phyloP scores from a whole-genome alignment of 768 basidiomycete species.

The Leccinum barrowsii region DNA sequence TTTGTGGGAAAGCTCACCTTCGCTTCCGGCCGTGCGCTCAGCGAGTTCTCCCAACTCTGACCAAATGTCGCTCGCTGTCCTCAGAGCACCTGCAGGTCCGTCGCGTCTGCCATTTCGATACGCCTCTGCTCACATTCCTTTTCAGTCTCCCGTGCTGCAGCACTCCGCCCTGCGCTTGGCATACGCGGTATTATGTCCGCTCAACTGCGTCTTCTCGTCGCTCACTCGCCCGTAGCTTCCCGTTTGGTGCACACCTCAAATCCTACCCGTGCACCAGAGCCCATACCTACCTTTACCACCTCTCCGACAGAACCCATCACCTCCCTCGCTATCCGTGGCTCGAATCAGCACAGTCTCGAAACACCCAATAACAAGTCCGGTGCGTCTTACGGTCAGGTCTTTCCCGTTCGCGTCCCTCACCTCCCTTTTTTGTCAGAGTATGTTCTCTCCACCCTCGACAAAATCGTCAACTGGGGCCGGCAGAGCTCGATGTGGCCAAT shows the following conservation, averaged over 20 bases:
- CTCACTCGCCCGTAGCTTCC: constrained; percentile 34
- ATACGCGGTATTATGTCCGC: constrained; percentile 38
- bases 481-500: constrained; percentile 99
- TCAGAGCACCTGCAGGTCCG: constrained; percentile 35
- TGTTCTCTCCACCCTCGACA: constrained; percentile 93
- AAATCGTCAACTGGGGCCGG: constrained; percentile 94
- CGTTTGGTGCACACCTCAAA: constrained; percentile 58
- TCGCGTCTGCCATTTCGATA: constrained; percentile 28
- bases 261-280: constrained; percentile 38
- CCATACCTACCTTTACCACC: constrained; percentile 41
- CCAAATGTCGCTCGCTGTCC: constrained; percentile 42
- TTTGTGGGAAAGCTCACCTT: constrained; percentile 10
- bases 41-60: not conserved
- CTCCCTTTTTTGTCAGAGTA: constrained; percentile 58
- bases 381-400: constrained; percentile 31
- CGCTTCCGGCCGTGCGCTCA: not conserved
- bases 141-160: constrained; percentile 35
- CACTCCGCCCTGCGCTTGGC: constrained; percentile 43
- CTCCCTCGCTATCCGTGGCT: constrained; percentile 68
- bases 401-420: constrained; percentile 1
- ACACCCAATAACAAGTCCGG: constrained; percentile 89
- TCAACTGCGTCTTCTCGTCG: constrained; percentile 4
- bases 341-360: constrained; percentile 83
- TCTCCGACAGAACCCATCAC: constrained; percentile 57
- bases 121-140: constrained; percentile 21